These are phyloP conservation scores for Aureobasidium sp. DNA, from an alignment of 2,329 filamentous ascomycete species.

Conservation along the genomic window DNA sequence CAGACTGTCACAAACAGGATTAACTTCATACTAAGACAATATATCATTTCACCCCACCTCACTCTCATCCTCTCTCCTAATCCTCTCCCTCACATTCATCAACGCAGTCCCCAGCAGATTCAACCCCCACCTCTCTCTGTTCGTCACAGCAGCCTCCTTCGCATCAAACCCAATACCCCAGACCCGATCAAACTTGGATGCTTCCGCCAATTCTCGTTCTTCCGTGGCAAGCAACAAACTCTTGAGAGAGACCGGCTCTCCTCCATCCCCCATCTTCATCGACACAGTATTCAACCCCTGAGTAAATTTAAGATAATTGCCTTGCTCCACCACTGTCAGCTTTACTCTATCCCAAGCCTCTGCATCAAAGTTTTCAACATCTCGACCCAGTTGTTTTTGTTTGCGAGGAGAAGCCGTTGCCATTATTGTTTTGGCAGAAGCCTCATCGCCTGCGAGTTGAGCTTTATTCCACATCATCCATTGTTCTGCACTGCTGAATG, in stretches of 20 bases:
- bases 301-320: constrained; percentile 51
- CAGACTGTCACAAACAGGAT: no score
- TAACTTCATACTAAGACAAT: no score
- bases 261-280: background rate
- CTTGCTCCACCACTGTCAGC: constrained; percentile 47
- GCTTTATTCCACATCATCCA: constrained; percentile 10
- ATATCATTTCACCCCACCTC: no score
- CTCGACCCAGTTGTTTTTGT: constrained; percentile 48
- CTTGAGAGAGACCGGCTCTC: constrained; percentile 17
- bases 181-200: constrained; percentile 47
- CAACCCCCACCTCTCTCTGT: constrained; percentile 48
- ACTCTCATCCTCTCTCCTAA: constrained; percentile 33
- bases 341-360: constrained; percentile 44
- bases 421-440: background rate
- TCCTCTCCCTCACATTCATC: constrained; percentile 46
- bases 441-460: background rate
- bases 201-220: constrained; percentile 52
- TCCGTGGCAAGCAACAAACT: constrained; percentile 48
- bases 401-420: constrained; percentile 14
- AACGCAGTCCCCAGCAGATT: constrained; percentile 57
- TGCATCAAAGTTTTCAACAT: constrained; percentile 45
- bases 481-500: background rate
- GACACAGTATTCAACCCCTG: constrained; percentile 25
- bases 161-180: constrained; percentile 58
- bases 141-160: constrained; percentile 33